Evolutionary conservation across 1,284 basidiomycete species (phyloP).

Genomic region (Macrocystidia cucumis): DNA sequence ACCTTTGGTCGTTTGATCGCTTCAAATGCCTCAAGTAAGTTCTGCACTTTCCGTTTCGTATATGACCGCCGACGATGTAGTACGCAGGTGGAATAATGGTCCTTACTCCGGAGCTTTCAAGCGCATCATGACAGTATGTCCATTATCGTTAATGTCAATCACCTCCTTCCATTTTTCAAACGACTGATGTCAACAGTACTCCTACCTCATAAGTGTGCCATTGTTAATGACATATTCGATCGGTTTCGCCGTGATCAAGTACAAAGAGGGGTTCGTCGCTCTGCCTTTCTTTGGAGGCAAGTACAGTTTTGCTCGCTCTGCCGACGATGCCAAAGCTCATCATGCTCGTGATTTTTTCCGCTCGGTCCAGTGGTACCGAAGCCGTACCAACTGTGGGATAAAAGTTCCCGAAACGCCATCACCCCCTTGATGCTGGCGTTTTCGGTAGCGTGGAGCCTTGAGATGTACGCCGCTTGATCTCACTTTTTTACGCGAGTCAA

Average conservation of each 20-base stretch:
- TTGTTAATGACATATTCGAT: conserved; percentile 48
- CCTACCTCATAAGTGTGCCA: conserved; percentile 60
- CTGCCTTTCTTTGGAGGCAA: conserved; percentile 41
- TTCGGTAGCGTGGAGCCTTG: conserved; percentile 59
- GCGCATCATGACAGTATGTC: conserved; percentile 68
- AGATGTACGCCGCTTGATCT: conserved; percentile 48
- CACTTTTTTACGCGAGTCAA: not conserved
- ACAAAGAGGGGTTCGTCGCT: conserved; percentile 49
- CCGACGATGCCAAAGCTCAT: not conserved
- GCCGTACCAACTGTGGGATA: conserved; percentile 51
- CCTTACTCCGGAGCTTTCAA: conserved; percentile 66
- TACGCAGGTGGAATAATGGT: conserved; percentile 60
- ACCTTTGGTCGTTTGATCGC: conserved; percentile 71
- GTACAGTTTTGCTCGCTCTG: conserved; percentile 17
- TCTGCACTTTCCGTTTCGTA: not conserved
- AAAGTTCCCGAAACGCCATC: conserved; percentile 35
- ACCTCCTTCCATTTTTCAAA: not conserved
- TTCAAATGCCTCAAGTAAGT: conserved; percentile 64
- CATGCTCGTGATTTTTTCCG: conserved; percentile 1
- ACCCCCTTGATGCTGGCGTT: conserved; percentile 58
- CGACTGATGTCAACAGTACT: conserved; percentile 40
- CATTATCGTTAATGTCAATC: not conserved
- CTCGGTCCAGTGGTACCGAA: conserved; percentile 53
- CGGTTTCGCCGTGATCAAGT: conserved; percentile 65
- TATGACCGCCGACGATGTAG: no score